Conservation (phyloP, 352 stramenopile species). For the Discostella stelligera region DNA sequence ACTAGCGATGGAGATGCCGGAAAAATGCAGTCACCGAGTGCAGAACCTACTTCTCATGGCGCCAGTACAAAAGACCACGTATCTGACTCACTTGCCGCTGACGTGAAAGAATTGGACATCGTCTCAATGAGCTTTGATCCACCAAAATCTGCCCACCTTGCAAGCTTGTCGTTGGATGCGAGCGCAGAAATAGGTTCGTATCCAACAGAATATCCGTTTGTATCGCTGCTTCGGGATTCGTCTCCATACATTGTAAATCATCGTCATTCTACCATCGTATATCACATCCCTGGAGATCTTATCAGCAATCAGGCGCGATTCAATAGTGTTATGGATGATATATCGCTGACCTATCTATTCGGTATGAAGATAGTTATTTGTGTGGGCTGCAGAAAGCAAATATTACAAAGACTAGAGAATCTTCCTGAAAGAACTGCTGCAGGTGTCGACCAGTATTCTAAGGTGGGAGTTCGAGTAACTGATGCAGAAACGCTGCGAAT, state of each 20-base stretch:
- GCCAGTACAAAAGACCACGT: constrained; percentile 8
- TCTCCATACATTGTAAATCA: constrained; percentile 96
- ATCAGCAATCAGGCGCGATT: constrained; percentile 62
- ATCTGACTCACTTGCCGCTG: constrained; percentile 40
- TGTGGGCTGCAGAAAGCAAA: constrained; percentile 88
- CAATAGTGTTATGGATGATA: constrained; percentile 90
- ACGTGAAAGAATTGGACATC: constrained; percentile 48
- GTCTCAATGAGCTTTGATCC: constrained; percentile 40
- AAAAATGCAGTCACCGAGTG: background rate
- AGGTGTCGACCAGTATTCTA: constrained; percentile 9
- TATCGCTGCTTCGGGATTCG: constrained; percentile 87
- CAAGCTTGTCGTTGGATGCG: background rate
- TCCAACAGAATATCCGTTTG: constrained; percentile 60
- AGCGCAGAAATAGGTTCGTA: constrained; percentile 22
- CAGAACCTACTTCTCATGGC: constrained; percentile 1
- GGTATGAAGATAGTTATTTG: constrained; percentile 94
- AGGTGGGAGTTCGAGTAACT: constrained; percentile 48
- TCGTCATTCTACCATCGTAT: constrained; percentile 90
- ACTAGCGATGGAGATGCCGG: background rate
- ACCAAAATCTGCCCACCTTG: background rate
- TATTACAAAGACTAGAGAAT: constrained; percentile 83
- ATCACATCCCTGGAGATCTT: constrained; percentile 91
- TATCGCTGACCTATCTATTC: constrained; percentile 91
- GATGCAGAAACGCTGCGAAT: constrained; percentile 85
- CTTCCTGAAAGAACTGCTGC: constrained; percentile 15